These are phyloP conservation scores for Colletotrichum sp. DNA, from an alignment of 2,329 filamentous ascomycete genomes.

Conservation along the genomic window DNA sequence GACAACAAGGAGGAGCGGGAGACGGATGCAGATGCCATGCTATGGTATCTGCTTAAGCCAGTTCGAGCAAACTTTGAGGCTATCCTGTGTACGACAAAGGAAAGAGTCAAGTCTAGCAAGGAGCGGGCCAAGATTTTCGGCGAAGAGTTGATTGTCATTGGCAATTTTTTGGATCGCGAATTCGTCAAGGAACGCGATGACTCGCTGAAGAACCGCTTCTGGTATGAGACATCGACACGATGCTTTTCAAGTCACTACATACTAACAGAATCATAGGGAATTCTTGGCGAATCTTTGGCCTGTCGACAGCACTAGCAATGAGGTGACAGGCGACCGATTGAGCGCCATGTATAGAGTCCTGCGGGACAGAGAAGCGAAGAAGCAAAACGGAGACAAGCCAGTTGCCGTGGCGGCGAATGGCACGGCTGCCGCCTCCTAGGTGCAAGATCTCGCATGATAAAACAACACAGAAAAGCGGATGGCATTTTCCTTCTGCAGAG, in stretches of 20 bases:
- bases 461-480: not conserved
- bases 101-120: conserved; percentile 66
- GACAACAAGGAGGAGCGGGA: conserved; percentile 56
- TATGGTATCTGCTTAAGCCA: conserved; percentile 59
- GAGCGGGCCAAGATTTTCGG: conserved; percentile 67
- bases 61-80: conserved; percentile 64
- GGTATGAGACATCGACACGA: conserved; percentile 2
- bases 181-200: conserved; percentile 40
- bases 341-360: conserved; percentile 50
- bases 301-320: conserved; percentile 48
- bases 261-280: conserved; percentile 35
- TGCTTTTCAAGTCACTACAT: not conserved
- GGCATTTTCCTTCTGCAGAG: not conserved
- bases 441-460: conserved; percentile 1
- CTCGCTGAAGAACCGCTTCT: conserved; percentile 24
- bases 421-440: conserved; percentile 18
- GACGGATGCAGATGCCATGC: conserved; percentile 50
- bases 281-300: conserved; percentile 52
- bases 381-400: conserved; percentile 11
- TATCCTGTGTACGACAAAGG: conserved; percentile 65
- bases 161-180: conserved; percentile 59
- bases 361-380: conserved; percentile 34
- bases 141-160: conserved; percentile 64
- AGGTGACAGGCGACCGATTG: conserved; percentile 47
- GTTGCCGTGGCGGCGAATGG: conserved; percentile 17